phyloP scores from a whole-genome alignment of 441 rosid genomes.

The Bruguiera hainesii region DNA sequence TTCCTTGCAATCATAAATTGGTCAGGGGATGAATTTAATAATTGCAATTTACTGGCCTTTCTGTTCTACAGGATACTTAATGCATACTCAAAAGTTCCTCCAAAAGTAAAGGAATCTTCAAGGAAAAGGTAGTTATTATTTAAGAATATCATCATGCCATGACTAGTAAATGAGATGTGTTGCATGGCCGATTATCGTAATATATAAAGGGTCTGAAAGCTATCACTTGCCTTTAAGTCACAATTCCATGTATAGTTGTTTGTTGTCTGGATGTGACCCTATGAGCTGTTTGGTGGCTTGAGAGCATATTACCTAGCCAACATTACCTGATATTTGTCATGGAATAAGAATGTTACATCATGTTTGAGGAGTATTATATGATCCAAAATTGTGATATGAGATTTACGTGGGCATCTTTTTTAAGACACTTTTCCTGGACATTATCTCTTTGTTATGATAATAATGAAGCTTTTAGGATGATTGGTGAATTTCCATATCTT shows the following conservation, averaged over 20 bases:
- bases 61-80: constrained; percentile 51
- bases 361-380: too few species aligned
- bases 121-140: constrained; percentile 47
- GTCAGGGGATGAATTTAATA: not conserved
- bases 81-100: constrained; percentile 64
- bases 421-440: too few species aligned
- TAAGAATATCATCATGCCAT: not conserved
- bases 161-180: constrained; percentile 1
- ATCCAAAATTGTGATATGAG: too few species aligned
- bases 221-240: not conserved
- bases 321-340: too few species aligned
- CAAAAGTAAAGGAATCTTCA: constrained; percentile 47
- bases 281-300: not conserved
- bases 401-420: too few species aligned
- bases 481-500: too few species aligned
- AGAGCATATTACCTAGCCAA: too few species aligned
- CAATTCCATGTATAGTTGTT: not conserved
- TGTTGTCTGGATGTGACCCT: not conserved
- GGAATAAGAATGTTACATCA: too few species aligned
- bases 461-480: too few species aligned
- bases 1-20: too few species aligned
- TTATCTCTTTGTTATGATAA: too few species aligned
- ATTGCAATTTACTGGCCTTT: not conserved
- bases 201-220: not conserved
- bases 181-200: not conserved